phyloP scores from a whole-genome alignment of 1,139 yeast genomes.

The Suzukiozyma palmioleophila region DNA sequence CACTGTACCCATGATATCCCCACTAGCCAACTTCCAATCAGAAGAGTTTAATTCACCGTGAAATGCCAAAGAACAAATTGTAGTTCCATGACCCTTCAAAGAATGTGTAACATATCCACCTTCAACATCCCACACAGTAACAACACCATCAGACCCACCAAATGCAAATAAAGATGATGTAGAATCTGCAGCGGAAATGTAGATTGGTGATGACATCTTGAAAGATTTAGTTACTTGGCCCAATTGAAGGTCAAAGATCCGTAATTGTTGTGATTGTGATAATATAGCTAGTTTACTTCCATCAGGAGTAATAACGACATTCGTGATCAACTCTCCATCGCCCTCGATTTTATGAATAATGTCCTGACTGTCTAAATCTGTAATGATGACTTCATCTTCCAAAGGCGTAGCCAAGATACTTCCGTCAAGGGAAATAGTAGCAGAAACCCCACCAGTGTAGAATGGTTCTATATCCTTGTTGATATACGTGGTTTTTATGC shows the following conservation, averaged over 20 bases:
- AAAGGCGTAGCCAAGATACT: slow-evolving; percentile 74
- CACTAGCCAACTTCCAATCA: slow-evolving; percentile 79
- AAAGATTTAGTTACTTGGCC: slow-evolving; percentile 49
- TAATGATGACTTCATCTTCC: slow-evolving; percentile 66
- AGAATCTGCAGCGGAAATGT: slow-evolving; percentile 69
- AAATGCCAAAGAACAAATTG: slow-evolving; percentile 73
- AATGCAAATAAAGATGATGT: slow-evolving; percentile 86
- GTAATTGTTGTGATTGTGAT: slow-evolving; percentile 80
- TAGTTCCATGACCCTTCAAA: slow-evolving; percentile 92
- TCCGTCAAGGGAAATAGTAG: slow-evolving; percentile 65
- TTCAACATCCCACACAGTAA: slow-evolving; percentile 88
- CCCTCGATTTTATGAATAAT: slow-evolving; percentile 67
- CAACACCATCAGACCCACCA: slow-evolving; percentile 93
- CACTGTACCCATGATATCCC: slow-evolving; percentile 82
- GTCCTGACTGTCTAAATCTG: slow-evolving; percentile 57
- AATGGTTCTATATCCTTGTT: slow-evolving; percentile 55
- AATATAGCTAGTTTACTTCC: slow-evolving; percentile 65
- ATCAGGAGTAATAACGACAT: slow-evolving; percentile 72
- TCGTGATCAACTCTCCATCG: slow-evolving; percentile 81
- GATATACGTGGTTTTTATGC: slow-evolving; percentile 29
- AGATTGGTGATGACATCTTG: slow-evolving; percentile 74
- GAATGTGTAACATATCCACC: slow-evolving; percentile 88
- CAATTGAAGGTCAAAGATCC: slow-evolving; percentile 50
- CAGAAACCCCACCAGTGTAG: slow-evolving; percentile 80
- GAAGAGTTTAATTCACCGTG: slow-evolving; percentile 66